Conservation (phyloP, 2,329 filamentous ascomycete species). For the Colletotrichum lupini region DNA sequence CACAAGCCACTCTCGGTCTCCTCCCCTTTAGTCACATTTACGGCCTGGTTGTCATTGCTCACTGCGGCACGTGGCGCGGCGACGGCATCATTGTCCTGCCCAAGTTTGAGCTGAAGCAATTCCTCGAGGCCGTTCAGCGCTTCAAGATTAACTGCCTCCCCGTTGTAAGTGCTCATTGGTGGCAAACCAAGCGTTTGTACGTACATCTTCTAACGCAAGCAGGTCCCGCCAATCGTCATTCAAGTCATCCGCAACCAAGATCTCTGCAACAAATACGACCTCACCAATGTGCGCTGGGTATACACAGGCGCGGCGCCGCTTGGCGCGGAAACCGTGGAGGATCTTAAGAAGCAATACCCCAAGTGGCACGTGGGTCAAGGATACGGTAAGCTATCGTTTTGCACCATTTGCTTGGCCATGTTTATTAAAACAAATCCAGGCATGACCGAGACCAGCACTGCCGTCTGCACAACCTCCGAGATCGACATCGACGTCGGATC, state of each 20-base stretch:
- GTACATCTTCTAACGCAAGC: not conserved
- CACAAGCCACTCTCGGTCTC: slow-evolving; percentile 70
- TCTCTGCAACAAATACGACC: slow-evolving; percentile 71
- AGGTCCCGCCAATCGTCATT: slow-evolving; percentile 84
- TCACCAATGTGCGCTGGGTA: slow-evolving; percentile 72
- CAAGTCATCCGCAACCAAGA: slow-evolving; percentile 73
- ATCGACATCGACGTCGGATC: slow-evolving; percentile 75
- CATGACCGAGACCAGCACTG: slow-evolving; percentile 79
- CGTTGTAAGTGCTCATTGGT: slow-evolving; percentile 59
- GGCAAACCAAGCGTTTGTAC: not conserved
- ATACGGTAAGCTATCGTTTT: slow-evolving; percentile 64
- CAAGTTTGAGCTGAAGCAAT: slow-evolving; percentile 78
- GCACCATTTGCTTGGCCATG: not conserved
- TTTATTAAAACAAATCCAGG: slow-evolving; percentile 51
- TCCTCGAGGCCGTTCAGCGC: slow-evolving; percentile 72
- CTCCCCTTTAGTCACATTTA: slow-evolving; percentile 88
- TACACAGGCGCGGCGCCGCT: slow-evolving; percentile 83
- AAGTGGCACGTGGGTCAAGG: slow-evolving; percentile 75
- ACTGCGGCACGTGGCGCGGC: slow-evolving; percentile 74
- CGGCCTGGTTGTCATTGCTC: slow-evolving; percentile 76
- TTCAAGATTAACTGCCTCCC: slow-evolving; percentile 76
- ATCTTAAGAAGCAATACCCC: slow-evolving; percentile 71
- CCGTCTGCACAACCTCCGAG: slow-evolving; percentile 67
- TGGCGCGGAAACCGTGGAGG: slow-evolving; percentile 74
- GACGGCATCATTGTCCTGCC: slow-evolving; percentile 79